A percentile compares a stretch with the other conserved stretches of the same genome.
These are phyloP conservation scores for Candida bentonensis DNA, from an alignment of 805 yeast species.

Conservation along the genomic window DNA sequence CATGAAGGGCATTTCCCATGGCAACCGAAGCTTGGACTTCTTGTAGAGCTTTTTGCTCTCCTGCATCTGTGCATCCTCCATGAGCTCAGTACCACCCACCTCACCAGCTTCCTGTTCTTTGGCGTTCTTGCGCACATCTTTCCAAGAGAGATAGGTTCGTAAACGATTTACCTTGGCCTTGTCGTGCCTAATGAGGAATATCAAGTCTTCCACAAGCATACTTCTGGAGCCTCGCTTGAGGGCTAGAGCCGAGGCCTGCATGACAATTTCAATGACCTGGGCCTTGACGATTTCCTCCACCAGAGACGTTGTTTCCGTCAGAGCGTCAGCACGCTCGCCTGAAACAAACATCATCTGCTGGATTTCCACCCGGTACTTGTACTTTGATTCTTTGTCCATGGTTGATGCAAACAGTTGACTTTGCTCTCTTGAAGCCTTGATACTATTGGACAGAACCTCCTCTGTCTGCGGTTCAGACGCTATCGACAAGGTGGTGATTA, in stretches of 20 bases:
- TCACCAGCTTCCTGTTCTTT: slow-evolving; percentile 49
- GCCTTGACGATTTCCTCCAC: slow-evolving; percentile 92
- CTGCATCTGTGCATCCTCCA: slow-evolving; percentile 29
- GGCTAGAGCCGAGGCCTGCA: slow-evolving; percentile 70
- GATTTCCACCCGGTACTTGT: slow-evolving; percentile 79
- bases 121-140: slow-evolving; percentile 80
- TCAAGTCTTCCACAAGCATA: slow-evolving; percentile 84
- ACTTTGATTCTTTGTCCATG: slow-evolving; percentile 15
- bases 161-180: slow-evolving; percentile 85
- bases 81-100: slow-evolving; percentile 35
- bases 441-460: no score
- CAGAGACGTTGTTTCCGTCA: slow-evolving; percentile 78
- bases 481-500: no score
- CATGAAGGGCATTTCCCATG: slow-evolving; percentile 94
- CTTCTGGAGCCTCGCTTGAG: slow-evolving; percentile 67
- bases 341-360: slow-evolving; percentile 98
- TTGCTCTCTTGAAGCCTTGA: no score
- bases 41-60: slow-evolving; percentile 37
- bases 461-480: no score
- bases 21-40: slow-evolving; percentile 68
- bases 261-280: slow-evolving; percentile 73
- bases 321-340: slow-evolving; percentile 92
- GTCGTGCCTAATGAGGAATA: slow-evolving; percentile 83
- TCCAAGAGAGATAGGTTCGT: slow-evolving; percentile 89
- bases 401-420: no score